Evolutionary conservation across 306 rosid genomes (phyloP).

Genomic region (Malus sylvestris): DNA sequence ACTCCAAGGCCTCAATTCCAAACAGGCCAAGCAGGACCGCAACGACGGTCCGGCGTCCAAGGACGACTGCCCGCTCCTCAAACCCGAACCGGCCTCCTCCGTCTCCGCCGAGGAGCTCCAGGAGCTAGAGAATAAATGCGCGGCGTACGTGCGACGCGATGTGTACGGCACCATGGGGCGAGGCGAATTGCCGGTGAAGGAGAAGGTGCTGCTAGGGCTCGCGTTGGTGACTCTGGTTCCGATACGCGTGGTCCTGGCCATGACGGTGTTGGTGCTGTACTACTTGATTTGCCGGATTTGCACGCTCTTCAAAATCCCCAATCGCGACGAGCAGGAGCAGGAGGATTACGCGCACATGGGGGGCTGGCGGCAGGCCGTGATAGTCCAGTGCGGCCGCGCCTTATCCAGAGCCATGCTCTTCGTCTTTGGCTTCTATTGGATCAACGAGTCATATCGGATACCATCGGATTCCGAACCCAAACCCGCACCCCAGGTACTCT

Average conservation of each 20-base stretch:
- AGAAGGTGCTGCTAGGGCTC: conserved; percentile 61
- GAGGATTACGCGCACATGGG: conserved; percentile 80
- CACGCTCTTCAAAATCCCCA: conserved; percentile 54
- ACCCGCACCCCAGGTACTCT: conserved; percentile 34
- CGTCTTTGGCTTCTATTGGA: conserved; percentile 90
- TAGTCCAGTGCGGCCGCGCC: conserved; percentile 51
- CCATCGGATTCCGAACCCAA: conserved; percentile 6
- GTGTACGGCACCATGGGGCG: conserved; percentile 88
- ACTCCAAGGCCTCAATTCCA: conserved; percentile 55
- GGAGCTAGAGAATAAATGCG: conserved; percentile 75
- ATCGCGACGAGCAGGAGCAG: conserved; percentile 51
- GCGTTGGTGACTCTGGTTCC: conserved; percentile 74
- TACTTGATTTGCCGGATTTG: conserved; percentile 72
- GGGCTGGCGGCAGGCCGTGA: conserved; percentile 71
- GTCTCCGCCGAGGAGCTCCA: conserved; percentile 27
- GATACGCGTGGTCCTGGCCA: conserved; percentile 42
- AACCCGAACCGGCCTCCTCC: conserved; percentile 30
- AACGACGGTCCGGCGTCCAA: conserved; percentile 17
- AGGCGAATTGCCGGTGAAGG: conserved; percentile 61
- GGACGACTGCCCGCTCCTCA: conserved; percentile 75
- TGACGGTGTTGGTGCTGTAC: conserved; percentile 43
- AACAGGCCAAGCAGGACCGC: conserved; percentile 21
- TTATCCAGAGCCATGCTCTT: conserved; percentile 76
- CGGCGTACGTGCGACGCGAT: conserved; percentile 67
- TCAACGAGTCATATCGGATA: conserved; percentile 31